These are phyloP conservation scores for Digitaria exilis DNA, from an alignment of 202 grass and related monocot genomes.

Conservation along the genomic window DNA sequence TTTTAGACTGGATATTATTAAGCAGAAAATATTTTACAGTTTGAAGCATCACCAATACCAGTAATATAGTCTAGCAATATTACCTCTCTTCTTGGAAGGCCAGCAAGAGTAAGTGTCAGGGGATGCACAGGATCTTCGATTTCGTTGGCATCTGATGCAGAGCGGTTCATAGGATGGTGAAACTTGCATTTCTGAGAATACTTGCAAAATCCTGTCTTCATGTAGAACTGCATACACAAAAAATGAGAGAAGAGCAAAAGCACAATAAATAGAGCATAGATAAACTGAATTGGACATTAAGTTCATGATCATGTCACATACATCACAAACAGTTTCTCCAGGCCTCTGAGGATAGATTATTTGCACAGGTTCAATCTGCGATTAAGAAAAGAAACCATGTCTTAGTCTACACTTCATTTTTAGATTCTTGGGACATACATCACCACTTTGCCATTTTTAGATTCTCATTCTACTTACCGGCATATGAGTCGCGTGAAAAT, in stretches of 20 bases:
- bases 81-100: conserved; percentile 96
- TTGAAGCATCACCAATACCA: background rate
- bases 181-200: conserved; percentile 85
- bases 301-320: conserved; percentile 44
- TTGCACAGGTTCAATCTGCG: conserved; percentile 50
- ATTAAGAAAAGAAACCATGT: conserved; percentile 33
- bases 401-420: background rate
- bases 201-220: conserved; percentile 92
- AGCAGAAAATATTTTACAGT: background rate
- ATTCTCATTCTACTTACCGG: conserved; percentile 42
- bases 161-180: conserved; percentile 83
- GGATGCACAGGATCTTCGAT: conserved; percentile 36
- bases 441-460: conserved; percentile 1
- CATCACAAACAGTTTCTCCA: conserved; percentile 92
- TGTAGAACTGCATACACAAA: conserved; percentile 75
- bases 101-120: conserved; percentile 72
- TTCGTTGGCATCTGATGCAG: conserved; percentile 32
- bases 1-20: background rate
- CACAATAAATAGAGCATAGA: background rate
- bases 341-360: conserved; percentile 84
- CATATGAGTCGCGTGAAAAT: conserved; percentile 49
- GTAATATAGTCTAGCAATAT: background rate
- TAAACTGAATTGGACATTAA: conserved; percentile 16
- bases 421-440: background rate
- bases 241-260: conserved; percentile 6